These are phyloP conservation scores for Pichia gijzeniarum DNA, from an alignment of 805 yeast genomes.

Conservation along the genomic window DNA sequence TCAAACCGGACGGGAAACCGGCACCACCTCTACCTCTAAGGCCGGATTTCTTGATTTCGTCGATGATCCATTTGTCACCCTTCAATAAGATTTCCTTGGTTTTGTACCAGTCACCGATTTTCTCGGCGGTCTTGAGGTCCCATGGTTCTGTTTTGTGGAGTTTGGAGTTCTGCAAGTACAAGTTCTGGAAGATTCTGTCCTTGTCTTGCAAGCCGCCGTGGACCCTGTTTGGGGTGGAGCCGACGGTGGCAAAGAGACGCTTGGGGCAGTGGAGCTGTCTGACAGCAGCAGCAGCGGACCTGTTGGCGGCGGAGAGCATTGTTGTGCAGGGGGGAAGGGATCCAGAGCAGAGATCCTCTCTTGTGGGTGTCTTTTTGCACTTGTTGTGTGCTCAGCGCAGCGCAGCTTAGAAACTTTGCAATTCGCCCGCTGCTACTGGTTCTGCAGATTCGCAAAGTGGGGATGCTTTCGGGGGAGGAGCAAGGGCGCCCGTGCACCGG, in stretches of 20 bases:
- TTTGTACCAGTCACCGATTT: slow-evolving; percentile 89
- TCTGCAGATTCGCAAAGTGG: no score
- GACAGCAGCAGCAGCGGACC: not conserved
- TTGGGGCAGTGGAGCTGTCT: slow-evolving; percentile 4
- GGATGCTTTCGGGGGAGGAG: no score
- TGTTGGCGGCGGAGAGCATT: slow-evolving; percentile 11
- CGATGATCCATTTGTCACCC: slow-evolving; percentile 88
- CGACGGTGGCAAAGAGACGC: slow-evolving; percentile 36
- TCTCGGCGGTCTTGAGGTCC: slow-evolving; percentile 66
- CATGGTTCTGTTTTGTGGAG: slow-evolving; percentile 50
- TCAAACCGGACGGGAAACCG: slow-evolving; percentile 85
- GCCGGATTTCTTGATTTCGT: slow-evolving; percentile 78
- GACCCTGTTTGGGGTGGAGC: slow-evolving; percentile 44
- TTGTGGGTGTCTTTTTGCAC: no score
- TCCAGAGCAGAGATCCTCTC: no score
- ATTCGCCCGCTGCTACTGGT: slow-evolving; percentile 8
- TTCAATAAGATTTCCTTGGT: slow-evolving; percentile 78
- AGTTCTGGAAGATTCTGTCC: slow-evolving; percentile 83
- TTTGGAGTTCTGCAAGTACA: slow-evolving; percentile 45
- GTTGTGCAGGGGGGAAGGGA: no score
- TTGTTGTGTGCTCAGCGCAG: no score
- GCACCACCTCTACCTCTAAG: slow-evolving; percentile 93
- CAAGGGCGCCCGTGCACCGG: slow-evolving; percentile 10
- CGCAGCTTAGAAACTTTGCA: no score
- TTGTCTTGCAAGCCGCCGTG: slow-evolving; percentile 75